Conservation (phyloP, 202 grass and related monocot species). For the Carex arenaria region DNA sequence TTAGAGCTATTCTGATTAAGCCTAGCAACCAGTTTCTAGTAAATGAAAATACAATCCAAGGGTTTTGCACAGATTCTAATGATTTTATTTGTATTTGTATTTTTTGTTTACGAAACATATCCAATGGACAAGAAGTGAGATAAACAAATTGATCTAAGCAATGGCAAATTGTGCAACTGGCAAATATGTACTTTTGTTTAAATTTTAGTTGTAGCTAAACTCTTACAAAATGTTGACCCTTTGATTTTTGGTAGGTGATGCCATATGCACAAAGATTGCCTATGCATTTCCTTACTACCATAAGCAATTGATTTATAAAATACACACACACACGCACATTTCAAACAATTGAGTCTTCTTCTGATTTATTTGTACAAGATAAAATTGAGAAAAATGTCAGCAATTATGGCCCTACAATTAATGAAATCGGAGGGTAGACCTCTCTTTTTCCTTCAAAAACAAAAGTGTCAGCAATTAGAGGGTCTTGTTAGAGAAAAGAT, state of each 20-base stretch:
- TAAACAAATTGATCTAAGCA: not conserved
- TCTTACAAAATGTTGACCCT: not conserved
- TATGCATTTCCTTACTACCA: not conserved
- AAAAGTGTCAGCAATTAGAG: too few relatives aligned
- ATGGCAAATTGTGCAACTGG: not conserved
- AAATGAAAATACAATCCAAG: not conserved
- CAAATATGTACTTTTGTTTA: not conserved
- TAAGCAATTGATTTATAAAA: not conserved
- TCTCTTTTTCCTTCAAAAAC: too few relatives aligned
- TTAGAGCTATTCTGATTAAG: not conserved
- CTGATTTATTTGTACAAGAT: not conserved
- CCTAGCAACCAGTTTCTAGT: not conserved
- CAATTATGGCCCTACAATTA: too few relatives aligned
- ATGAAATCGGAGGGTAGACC: too few relatives aligned
- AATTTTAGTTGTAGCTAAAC: not conserved
- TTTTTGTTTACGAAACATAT: not conserved
- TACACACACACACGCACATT: too few relatives aligned
- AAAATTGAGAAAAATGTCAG: not conserved
- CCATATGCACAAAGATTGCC: not conserved
- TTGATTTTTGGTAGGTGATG: not conserved
- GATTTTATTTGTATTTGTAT: not conserved
- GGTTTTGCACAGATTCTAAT: not conserved
- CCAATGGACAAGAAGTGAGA: not conserved
- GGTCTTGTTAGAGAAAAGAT: not conserved
- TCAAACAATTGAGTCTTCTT: not conserved